Percentiles rank a stretch among this genome's conserved stretches.
Conservation (phyloP, 2,329 filamentous ascomycete species). For the Dothideomycetidae sp. region DNA sequence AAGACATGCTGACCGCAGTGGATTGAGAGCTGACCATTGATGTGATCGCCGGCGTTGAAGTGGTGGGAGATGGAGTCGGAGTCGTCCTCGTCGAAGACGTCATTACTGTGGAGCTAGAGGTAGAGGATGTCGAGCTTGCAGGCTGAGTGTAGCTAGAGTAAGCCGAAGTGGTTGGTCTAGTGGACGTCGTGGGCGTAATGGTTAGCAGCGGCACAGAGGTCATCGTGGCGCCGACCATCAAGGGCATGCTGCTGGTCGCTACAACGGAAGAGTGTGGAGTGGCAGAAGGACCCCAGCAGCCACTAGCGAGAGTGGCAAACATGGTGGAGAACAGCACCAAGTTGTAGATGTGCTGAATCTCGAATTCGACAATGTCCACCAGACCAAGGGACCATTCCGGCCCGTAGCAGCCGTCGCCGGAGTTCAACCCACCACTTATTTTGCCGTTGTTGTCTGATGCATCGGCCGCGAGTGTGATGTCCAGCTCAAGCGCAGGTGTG, state of each 20-base stretch:
- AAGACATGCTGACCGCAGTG: too few species aligned
- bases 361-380: neutral
- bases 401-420: neutral
- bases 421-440: neutral
- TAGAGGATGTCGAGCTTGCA: too few species aligned
- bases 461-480: neutral
- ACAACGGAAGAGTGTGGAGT: too few species aligned
- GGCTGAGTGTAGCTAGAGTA: too few species aligned
- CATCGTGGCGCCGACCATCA: too few species aligned
- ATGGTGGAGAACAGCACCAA: neutral
- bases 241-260: too few species aligned
- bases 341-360: neutral
- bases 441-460: neutral
- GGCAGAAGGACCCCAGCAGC: neutral
- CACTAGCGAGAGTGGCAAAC: neutral
- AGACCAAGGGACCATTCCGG: neutral
- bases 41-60: too few species aligned
- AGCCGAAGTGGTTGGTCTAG: too few species aligned
- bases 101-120: too few species aligned
- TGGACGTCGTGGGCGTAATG: too few species aligned
- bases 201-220: too few species aligned
- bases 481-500: neutral
- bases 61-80: neutral
- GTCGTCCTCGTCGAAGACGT: neutral
- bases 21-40: too few species aligned